Evolutionary conservation across 202 grass and related monocot genomes (phyloP).

Genomic region (Brachypodium distachyon): DNA sequence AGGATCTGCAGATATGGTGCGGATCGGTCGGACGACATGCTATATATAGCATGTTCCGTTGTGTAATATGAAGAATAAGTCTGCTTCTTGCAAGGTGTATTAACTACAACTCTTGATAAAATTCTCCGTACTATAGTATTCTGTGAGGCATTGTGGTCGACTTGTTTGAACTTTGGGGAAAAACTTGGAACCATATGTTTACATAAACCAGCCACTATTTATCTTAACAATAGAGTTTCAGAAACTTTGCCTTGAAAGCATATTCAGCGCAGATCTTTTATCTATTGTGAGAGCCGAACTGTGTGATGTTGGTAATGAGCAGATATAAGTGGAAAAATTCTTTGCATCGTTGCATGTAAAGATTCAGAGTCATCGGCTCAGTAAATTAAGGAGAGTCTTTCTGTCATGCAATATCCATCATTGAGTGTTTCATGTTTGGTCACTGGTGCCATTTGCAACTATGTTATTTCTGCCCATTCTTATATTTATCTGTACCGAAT

Average conservation of each 20-base stretch:
- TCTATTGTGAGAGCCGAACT: neutral
- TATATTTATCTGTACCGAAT: neutral
- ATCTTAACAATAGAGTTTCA: neutral
- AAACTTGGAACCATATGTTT: neutral
- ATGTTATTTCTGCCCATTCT: neutral
- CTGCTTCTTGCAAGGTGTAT: conserved; percentile 8
- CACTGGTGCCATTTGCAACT: no score
- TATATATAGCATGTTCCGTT: neutral
- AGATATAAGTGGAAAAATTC: no score
- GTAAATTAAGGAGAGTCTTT: neutral
- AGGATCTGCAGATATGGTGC: neutral
- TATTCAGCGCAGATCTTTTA: neutral
- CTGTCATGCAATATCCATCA: neutral
- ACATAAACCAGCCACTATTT: neutral
- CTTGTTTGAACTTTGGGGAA: neutral
- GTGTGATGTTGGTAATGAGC: neutral
- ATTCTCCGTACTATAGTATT: neutral
- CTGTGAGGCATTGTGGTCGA: neutral
- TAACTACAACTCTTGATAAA: neutral
- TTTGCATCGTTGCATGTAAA: no score
- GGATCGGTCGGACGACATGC: neutral
- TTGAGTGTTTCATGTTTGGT: neutral
- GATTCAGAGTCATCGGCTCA: no score
- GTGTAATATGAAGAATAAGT: conserved; percentile 20
- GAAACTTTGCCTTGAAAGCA: neutral